Conservation (phyloP, 2,329 filamentous ascomycete genomes). For the Elsinoe perseae region DNA sequence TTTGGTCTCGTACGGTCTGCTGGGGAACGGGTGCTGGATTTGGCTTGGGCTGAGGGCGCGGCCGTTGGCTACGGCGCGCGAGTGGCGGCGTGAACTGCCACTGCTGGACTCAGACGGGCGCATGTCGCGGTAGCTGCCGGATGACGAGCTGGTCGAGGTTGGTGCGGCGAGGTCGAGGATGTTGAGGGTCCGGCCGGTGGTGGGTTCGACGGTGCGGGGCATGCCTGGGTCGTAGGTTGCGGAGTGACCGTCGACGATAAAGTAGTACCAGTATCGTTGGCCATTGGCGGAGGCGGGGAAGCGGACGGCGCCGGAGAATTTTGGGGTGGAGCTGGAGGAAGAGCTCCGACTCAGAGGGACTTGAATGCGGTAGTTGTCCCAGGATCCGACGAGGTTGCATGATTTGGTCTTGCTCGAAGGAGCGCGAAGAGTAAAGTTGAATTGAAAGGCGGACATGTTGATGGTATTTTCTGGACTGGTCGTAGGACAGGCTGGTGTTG, state of each 20-base stretch:
- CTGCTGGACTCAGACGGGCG: slow-evolving; percentile 34
- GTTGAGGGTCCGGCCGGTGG: slow-evolving; percentile 93
- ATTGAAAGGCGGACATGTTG: slow-evolving; percentile 78
- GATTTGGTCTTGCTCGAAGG: slow-evolving; percentile 86
- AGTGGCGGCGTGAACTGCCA: slow-evolving; percentile 40
- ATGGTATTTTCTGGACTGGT: slow-evolving; percentile 20
- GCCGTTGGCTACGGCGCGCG: slow-evolving; percentile 69
- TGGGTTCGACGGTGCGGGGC: slow-evolving; percentile 84
- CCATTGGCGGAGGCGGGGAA: slow-evolving; percentile 83
- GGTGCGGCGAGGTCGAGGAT: slow-evolving; percentile 73
- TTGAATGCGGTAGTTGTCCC: slow-evolving; percentile 94
- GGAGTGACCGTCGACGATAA: slow-evolving; percentile 99
- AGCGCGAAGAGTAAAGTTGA: slow-evolving; percentile 92
- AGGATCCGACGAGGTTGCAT: slow-evolving; percentile 93
- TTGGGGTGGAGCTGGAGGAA: slow-evolving; percentile 64
- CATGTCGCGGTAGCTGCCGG: slow-evolving; percentile 36
- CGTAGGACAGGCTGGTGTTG: slow-evolving; percentile 20
- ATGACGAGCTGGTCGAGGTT: slow-evolving; percentile 35
- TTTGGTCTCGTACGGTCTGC: slow-evolving; percentile 78
- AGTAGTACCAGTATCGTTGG: slow-evolving; percentile 99
- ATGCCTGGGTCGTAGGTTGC: slow-evolving; percentile 92
- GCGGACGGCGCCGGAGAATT: slow-evolving; percentile 94
- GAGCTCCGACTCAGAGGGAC: slow-evolving; percentile 88
- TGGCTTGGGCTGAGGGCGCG: slow-evolving; percentile 79
- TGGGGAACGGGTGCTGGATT: slow-evolving; percentile 85